These are phyloP conservation scores for Grosmannia huntii DNA, from an alignment of 2,329 filamentous ascomycete species.

Conservation along the genomic window DNA sequence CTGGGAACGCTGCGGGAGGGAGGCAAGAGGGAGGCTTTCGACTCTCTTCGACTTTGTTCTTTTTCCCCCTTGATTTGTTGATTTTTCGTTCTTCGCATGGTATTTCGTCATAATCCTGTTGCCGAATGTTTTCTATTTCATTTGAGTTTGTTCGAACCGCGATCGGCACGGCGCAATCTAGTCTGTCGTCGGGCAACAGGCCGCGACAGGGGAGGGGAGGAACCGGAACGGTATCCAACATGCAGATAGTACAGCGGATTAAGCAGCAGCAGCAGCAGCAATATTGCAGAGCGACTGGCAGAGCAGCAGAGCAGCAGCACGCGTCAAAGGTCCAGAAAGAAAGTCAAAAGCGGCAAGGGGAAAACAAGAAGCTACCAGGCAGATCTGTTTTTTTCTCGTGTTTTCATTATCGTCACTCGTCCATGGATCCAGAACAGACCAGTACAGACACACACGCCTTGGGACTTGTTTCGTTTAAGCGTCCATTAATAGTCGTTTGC, in stretches of 20 bases:
- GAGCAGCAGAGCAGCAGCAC: slow-evolving; percentile 2
- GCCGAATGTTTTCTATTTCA: slow-evolving; percentile 1
- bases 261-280: slow-evolving; percentile 8
- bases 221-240: slow-evolving; percentile 3
- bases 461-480: neutral
- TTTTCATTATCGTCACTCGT: neutral
- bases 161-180: neutral
- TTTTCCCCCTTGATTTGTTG: neutral
- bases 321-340: neutral
- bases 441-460: neutral
- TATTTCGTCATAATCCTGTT: neutral
- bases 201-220: slow-evolving; percentile 5
- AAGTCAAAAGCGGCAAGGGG: neutral
- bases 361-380: slow-evolving; percentile 1
- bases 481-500: slow-evolving; percentile 1
- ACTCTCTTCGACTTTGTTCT: neutral
- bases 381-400: neutral
- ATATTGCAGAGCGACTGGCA: slow-evolving; percentile 8
- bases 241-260: slow-evolving; percentile 13
- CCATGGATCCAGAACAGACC: slow-evolving; percentile 2
- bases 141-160: neutral
- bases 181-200: neutral
- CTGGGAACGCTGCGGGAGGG: neutral
- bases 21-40: neutral
- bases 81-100: neutral